phyloP scores from a whole-genome alignment of 2,329 filamentous ascomycete genomes.

The Colletotrichum sp. region DNA sequence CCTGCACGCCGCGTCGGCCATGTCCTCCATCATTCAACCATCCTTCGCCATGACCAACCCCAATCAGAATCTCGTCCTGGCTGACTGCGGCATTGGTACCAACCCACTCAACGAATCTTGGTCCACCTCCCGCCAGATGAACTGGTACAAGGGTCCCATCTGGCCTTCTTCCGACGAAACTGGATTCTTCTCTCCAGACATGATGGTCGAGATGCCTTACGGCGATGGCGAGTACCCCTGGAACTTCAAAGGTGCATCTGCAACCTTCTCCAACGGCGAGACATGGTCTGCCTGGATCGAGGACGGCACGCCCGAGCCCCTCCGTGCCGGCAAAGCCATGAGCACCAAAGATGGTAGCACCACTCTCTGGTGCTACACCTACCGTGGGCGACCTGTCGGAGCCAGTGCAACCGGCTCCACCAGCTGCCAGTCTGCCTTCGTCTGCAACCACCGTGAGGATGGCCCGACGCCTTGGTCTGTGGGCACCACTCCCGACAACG shows the following conservation, averaged over 20 bases:
- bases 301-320: conserved; percentile 43
- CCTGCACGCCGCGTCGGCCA: not conserved
- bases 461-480: conserved; percentile 18
- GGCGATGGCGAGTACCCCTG: conserved; percentile 43
- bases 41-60: conserved; percentile 26
- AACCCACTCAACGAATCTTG: conserved; percentile 42
- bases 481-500: not conserved
- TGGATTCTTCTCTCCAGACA: conserved; percentile 40
- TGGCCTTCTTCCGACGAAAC: conserved; percentile 39
- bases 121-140: conserved; percentile 50
- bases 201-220: conserved; percentile 44
- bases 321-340: conserved; percentile 44
- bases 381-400: conserved; percentile 44
- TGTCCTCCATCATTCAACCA: conserved; percentile 4
- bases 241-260: conserved; percentile 40
- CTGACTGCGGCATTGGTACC: conserved; percentile 47
- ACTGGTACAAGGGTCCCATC: conserved; percentile 44
- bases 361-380: conserved; percentile 46
- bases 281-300: conserved; percentile 48
- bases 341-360: conserved; percentile 43
- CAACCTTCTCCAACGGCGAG: conserved; percentile 41
- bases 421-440: conserved; percentile 45
- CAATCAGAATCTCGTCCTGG: conserved; percentile 42
- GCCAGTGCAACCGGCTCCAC: conserved; percentile 41
- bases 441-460: conserved; percentile 41